These are phyloP conservation scores for Penicillium sp. DNA, from an alignment of 2,329 filamentous ascomycete genomes.

Conservation along the genomic window DNA sequence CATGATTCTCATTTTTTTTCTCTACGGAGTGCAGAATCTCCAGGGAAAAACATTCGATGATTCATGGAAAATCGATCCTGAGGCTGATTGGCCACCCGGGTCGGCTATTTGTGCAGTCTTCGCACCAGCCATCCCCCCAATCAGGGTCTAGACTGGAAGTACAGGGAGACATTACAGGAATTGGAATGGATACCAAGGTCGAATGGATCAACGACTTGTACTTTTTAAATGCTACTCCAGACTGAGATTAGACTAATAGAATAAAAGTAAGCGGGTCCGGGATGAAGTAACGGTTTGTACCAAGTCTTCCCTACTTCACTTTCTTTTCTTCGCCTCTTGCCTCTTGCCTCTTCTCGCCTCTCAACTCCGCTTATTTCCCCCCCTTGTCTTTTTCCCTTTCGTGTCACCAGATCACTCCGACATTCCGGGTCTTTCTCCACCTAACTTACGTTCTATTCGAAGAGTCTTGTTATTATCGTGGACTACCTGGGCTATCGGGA, in stretches of 20 bases:
- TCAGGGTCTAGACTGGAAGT: not conserved
- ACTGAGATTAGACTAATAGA: too few relatives aligned
- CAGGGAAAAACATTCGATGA: not conserved
- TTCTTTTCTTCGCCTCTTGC: not conserved
- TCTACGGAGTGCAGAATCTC: too few relatives aligned
- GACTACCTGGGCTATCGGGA: not conserved
- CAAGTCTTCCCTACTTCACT: too few relatives aligned
- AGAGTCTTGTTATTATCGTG: not conserved
- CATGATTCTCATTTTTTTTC: too few relatives aligned
- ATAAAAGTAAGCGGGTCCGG: not conserved
- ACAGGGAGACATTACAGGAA: too few relatives aligned
- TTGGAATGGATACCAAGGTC: too few relatives aligned
- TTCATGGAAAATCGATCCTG: not conserved
- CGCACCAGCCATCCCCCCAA: not conserved
- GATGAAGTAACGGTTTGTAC: not conserved
- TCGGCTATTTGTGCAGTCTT: conserved; percentile 2
- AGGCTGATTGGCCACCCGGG: not conserved
- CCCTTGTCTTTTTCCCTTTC: not conserved
- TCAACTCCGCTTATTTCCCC: not conserved
- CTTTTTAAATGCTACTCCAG: too few relatives aligned
- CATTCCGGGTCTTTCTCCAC: conserved; percentile 4
- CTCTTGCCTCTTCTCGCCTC: not conserved
- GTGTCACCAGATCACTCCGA: not conserved
- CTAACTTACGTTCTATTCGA: not conserved
- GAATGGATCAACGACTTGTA: too few relatives aligned